Percentiles rank a stretch among this genome's conserved stretches.
Conservation (phyloP, 2,329 filamentous ascomycete species). For the Magnaporthiopsis rhizophila region DNA sequence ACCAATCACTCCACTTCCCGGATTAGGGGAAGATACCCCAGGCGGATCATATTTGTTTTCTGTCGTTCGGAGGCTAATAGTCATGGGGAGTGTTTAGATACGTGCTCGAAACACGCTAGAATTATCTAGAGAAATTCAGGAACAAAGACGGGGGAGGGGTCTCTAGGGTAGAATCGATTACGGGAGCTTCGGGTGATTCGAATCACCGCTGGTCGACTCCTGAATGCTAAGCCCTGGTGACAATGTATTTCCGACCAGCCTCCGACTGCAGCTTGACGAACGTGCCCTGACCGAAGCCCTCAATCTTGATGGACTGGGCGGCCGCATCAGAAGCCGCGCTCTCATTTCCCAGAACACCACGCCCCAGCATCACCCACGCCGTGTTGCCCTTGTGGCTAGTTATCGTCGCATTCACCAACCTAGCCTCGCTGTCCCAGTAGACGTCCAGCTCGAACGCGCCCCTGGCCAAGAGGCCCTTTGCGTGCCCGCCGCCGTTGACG, state of each 20-base stretch:
- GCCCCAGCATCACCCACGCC: neutral
- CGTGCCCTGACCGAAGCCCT: neutral
- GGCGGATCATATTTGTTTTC: too few species aligned
- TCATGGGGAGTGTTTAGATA: too few species aligned
- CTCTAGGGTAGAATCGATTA: too few species aligned
- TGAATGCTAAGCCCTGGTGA: neutral
- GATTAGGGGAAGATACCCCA: too few species aligned
- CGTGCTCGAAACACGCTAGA: too few species aligned
- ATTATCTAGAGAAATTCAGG: too few species aligned
- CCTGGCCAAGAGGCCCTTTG: neutral
- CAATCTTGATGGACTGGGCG: neutral
- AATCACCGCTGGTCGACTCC: too few species aligned
- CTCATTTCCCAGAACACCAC: neutral
- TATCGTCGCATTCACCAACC: slow-evolving; percentile 3
- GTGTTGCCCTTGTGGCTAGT: neutral
- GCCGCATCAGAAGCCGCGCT: neutral
- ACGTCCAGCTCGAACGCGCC: slow-evolving; percentile 6
- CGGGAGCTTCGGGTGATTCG: too few species aligned
- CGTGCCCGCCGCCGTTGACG: neutral
- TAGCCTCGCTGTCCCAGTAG: slow-evolving; percentile 1
- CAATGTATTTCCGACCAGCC: neutral
- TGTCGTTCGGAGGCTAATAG: too few species aligned
- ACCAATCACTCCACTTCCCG: too few species aligned
- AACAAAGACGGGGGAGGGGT: too few species aligned
- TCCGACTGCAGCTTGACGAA: slow-evolving; percentile 1